Conservation (phyloP, 371 early-diverging fungal genomes). For the Lichtheimia corymbifera region DNA sequence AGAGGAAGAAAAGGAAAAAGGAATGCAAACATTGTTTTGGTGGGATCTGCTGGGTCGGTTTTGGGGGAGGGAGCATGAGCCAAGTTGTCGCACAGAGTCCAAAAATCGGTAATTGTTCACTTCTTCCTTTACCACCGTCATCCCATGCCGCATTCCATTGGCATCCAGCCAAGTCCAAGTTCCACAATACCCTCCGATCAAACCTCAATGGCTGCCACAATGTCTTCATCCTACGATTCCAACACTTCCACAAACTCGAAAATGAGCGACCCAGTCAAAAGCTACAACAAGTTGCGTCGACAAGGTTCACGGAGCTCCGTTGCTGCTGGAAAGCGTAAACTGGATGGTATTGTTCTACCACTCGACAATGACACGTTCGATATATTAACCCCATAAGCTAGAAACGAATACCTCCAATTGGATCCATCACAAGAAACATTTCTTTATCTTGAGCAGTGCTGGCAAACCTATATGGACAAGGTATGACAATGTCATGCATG, state of each 20-base stretch:
- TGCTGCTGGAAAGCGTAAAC: conserved; percentile 11
- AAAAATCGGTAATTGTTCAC: no score
- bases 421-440: conserved; percentile 73
- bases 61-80: no score
- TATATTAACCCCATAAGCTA: not conserved
- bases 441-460: conserved; percentile 81
- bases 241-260: conserved; percentile 38
- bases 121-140: no score
- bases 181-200: conserved; percentile 13
- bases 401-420: conserved; percentile 38
- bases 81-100: no score
- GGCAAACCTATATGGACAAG: conserved; percentile 89
- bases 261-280: conserved; percentile 37
- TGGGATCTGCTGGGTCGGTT: no score
- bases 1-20: no score
- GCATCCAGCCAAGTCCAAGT: conserved; percentile 8
- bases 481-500: conserved; percentile 20
- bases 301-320: conserved; percentile 44
- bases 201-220: conserved; percentile 13
- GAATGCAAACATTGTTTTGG: no score
- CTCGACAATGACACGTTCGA: not conserved
- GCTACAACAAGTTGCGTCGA: conserved; percentile 36
- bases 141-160: conserved; percentile 12
- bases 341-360: conserved; percentile 8
- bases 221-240: conserved; percentile 29